phyloP scores from a whole-genome alignment of 768 basidiomycete species.

The Panaeolus papilionaceus region DNA sequence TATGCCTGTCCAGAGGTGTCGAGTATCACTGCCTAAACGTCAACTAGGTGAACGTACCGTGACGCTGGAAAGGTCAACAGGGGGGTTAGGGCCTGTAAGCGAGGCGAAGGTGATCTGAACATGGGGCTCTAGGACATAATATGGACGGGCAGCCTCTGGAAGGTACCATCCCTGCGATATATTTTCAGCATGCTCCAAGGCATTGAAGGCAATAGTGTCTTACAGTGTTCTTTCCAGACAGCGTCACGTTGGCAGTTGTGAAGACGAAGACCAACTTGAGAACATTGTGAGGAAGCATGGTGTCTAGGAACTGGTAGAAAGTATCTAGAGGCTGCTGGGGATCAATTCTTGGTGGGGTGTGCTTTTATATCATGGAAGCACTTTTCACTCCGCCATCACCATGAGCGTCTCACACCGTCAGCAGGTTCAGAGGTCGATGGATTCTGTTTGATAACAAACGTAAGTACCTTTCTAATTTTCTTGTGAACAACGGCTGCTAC shows the following conservation, averaged over 20 bases:
- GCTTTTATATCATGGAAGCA: background rate
- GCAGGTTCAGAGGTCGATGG: background rate
- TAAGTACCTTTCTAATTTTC: background rate
- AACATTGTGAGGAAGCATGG: background rate
- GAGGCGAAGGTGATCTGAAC: constrained; percentile 63
- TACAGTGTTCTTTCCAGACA: constrained; percentile 60
- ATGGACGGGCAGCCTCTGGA: constrained; percentile 77
- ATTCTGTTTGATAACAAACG: background rate
- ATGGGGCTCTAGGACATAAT: constrained; percentile 57
- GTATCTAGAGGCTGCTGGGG: background rate
- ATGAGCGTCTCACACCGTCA: background rate
- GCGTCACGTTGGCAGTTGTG: constrained; percentile 66
- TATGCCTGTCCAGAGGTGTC: constrained; percentile 43
- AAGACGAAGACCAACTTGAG: constrained; percentile 60
- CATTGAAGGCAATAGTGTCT: constrained; percentile 21
- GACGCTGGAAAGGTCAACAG: constrained; percentile 65
- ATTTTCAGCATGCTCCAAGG: constrained; percentile 5
- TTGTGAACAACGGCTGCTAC: background rate
- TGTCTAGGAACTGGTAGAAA: background rate
- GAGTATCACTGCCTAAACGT: background rate
- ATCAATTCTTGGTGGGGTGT: background rate
- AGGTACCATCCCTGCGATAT: constrained; percentile 70
- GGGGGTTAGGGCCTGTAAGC: constrained; percentile 70
- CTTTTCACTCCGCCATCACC: background rate
- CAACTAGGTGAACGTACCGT: constrained; percentile 40